Percentiles rank a stretch among this genome's conserved stretches.
phyloP scores from a whole-genome alignment of 306 rosid genomes.

The Lablab purpureus region DNA sequence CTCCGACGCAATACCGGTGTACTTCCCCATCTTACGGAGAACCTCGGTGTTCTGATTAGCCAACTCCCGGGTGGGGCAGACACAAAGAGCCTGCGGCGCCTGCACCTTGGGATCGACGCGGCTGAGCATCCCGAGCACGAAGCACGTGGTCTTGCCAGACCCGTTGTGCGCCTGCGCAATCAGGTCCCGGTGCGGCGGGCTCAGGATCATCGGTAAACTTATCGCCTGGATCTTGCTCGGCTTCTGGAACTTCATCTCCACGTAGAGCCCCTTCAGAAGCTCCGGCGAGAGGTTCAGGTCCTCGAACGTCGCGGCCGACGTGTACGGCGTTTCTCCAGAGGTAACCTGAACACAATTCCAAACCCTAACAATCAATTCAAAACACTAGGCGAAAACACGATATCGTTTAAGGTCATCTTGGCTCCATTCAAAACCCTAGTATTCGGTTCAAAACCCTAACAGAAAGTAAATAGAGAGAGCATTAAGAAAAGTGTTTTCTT shows the following conservation, averaged over 20 bases:
- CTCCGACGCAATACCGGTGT: constrained; percentile 77
- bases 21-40: constrained; percentile 83
- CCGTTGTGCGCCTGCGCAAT: constrained; percentile 97
- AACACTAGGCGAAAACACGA: not conserved
- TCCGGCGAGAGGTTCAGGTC: constrained; percentile 73
- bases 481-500: not conserved
- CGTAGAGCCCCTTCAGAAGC: constrained; percentile 80
- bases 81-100: constrained; percentile 90
- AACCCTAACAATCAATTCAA: constrained; percentile 22
- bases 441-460: not conserved
- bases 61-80: constrained; percentile 91
- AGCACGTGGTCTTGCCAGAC: constrained; percentile 95
- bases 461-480: not conserved
- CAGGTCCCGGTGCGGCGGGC: constrained; percentile 75
- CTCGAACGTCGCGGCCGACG: constrained; percentile 81
- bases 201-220: constrained; percentile 88
- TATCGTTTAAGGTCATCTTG: not conserved
- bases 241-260: constrained; percentile 85
- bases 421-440: not conserved
- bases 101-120: constrained; percentile 75
- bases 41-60: constrained; percentile 94
- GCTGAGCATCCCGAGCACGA: constrained; percentile 92
- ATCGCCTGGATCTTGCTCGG: constrained; percentile 93
- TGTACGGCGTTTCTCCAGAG: constrained; percentile 73
- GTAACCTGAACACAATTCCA: constrained; percentile 59